These are phyloP conservation scores for Boletus sensibilis DNA, from an alignment of 768 basidiomycete genomes.

Conservation along the genomic window DNA sequence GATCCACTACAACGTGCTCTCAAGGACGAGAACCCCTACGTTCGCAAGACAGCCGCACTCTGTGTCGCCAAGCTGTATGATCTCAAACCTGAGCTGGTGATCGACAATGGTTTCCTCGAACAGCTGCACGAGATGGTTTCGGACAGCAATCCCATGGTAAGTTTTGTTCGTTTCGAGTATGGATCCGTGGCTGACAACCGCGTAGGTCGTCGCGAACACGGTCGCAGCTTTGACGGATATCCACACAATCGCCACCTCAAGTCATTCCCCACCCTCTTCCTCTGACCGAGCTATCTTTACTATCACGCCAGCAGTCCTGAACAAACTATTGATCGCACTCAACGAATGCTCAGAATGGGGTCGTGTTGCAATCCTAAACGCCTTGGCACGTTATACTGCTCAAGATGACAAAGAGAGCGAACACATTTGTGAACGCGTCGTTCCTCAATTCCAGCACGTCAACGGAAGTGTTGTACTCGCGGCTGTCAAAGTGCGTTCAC, in stretches of 20 bases:
- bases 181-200: not conserved
- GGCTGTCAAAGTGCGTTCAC: conserved; percentile 75
- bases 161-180: conserved; percentile 15
- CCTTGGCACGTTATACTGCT: conserved; percentile 78
- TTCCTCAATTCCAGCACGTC: conserved; percentile 97
- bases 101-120: conserved; percentile 92
- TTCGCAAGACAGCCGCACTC: conserved; percentile 94
- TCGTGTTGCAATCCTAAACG: conserved; percentile 87
- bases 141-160: conserved; percentile 95
- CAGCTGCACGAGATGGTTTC: conserved; percentile 90
- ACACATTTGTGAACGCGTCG: conserved; percentile 97
- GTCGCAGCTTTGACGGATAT: conserved; percentile 93
- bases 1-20: conserved; percentile 91
- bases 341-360: conserved; percentile 99
- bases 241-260: conserved; percentile 63
- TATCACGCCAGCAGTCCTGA: conserved; percentile 81
- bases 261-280: conserved; percentile 48
- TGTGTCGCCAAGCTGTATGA: conserved; percentile 98
- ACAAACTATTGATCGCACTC: conserved; percentile 89
- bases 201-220: conserved; percentile 94
- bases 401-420: conserved; percentile 93
- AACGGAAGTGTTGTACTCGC: conserved; percentile 97
- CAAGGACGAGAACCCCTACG: conserved; percentile 96
- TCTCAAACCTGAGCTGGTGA: conserved; percentile 90
- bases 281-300: conserved; percentile 69